Evolutionary conservation across 805 yeast genomes (phyloP).

Genomic region (Wickerhamomyces sydowiorum): DNA sequence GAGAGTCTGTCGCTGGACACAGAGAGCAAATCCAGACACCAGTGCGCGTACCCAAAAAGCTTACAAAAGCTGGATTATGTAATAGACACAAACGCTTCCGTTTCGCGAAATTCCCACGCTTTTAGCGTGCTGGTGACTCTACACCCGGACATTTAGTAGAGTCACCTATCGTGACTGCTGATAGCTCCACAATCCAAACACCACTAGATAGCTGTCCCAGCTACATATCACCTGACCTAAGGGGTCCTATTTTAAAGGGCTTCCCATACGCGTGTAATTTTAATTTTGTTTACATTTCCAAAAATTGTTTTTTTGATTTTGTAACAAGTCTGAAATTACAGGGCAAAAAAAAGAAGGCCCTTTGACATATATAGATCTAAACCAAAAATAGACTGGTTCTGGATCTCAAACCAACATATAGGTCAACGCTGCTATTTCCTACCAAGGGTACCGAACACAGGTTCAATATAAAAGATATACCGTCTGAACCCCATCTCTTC

Average conservation of each 20-base stretch:
- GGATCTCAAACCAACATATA: neutral
- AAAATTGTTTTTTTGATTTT: neutral
- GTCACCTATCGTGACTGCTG: neutral
- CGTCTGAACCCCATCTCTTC: no score
- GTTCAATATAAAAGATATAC: no score
- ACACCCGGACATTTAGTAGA: neutral
- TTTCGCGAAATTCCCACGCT: neutral
- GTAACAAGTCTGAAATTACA: neutral
- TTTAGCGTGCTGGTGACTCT: neutral
- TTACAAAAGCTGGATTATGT: neutral
- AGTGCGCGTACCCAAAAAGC: no score
- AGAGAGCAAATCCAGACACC: slow-evolving; percentile 1
- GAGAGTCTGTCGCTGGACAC: slow-evolving; percentile 2
- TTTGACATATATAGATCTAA: neutral
- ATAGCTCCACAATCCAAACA: neutral
- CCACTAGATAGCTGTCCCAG: neutral
- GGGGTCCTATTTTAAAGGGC: neutral
- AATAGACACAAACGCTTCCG: neutral
- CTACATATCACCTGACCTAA: neutral
- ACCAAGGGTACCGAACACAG: no score
- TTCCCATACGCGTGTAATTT: neutral
- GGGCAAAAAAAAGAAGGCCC: neutral
- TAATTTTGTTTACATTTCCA: neutral
- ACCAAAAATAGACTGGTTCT: neutral
- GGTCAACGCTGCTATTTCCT: no score